Base-by-base conservation (phyloP, 805 yeast genomes). In the Isabelozyma gotoi region DNA sequence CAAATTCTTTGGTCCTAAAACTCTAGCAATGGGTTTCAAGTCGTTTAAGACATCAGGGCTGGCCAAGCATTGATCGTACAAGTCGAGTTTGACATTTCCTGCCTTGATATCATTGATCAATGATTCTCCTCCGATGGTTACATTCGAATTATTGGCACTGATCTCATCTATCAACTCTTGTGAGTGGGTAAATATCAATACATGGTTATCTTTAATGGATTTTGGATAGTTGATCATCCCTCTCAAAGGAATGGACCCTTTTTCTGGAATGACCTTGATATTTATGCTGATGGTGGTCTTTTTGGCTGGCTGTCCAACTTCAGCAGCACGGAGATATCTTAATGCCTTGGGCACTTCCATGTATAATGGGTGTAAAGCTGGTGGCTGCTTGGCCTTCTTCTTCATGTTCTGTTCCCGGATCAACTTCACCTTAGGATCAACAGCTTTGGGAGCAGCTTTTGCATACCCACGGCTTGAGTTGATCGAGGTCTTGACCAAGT, bases 1-100 rank as follows among this genome's bases (percentile, higher is more conserved):
- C 53, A 94, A 74, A 18, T 96, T 96, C 57, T 76, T 81, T 24
- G 96, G 96, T 45, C 98, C 98, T 53, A 94, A 75, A 8, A 77
- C 69, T 57, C 90, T 80, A n/a, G 94, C 96, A 17, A 88, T 69
- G 44, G 78, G 73, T 49, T 76, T 76, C 50, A 94, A 71, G 19
- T 76, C 73, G n/a, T 77, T 64, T 17, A 78, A 77, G 45, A 89
- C 80, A 31, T 88, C 96, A 1, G 96, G 88, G 2, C 97, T 85
- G 5, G 96, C 95, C 59, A 85, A 84, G 38, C 89, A 81, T 56
- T 83, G 84, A 56, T 89, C 90, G 55, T 82, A 85, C 11, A 35
- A 44, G 49, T 78, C 76, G 19, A 83, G 62, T 14, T 70, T 69
- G 24, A 81, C 56, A 24, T 69, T 68, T 14, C 80, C 79, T 7